A percentile compares a stretch with the other conserved stretches of the same genome.
Conservation (phyloP, 2,329 filamentous ascomycete species). For the Colletotrichum camelliae region DNA sequence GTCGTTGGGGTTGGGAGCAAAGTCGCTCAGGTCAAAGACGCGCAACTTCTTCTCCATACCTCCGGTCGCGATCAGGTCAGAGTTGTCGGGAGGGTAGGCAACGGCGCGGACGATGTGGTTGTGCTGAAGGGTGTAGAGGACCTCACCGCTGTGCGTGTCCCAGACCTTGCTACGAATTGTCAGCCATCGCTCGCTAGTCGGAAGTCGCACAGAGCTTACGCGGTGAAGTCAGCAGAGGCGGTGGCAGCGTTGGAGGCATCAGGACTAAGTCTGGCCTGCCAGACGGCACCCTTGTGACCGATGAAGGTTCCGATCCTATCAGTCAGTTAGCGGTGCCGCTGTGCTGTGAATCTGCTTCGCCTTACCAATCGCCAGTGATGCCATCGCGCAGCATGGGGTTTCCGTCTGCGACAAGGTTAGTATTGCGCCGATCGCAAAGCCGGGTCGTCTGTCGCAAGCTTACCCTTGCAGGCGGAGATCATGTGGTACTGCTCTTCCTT, state of each 20-base stretch:
- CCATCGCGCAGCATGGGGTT: constrained; percentile 99
- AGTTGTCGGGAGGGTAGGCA: constrained; percentile 83
- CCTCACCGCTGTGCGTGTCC: constrained; percentile 95
- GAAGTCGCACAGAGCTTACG: constrained; percentile 58
- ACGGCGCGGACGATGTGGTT: constrained; percentile 94
- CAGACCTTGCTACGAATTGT: constrained; percentile 78
- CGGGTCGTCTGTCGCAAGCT: constrained; percentile 11
- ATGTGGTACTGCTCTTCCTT: constrained; percentile 88
- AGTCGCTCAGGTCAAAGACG: constrained; percentile 83
- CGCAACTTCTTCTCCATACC: constrained; percentile 97
- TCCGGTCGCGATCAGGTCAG: constrained; percentile 88
- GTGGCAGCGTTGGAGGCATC: constrained; percentile 90
- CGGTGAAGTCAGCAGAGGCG: constrained; percentile 94
- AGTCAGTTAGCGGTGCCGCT: constrained; percentile 39
- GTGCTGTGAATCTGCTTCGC: neutral
- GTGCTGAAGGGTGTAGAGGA: constrained; percentile 85
- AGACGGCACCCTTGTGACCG: constrained; percentile 97
- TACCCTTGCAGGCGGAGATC: constrained; percentile 92
- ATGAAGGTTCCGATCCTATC: constrained; percentile 97
- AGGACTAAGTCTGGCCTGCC: constrained; percentile 90
- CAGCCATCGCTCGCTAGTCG: neutral
- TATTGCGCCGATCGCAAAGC: constrained; percentile 14
- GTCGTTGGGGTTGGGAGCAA: constrained; percentile 41
- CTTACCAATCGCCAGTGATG: constrained; percentile 89
- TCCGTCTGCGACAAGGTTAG: constrained; percentile 68